Conservation (phyloP, 805 yeast species). For the Wickerhamiella bombiphila region DNA sequence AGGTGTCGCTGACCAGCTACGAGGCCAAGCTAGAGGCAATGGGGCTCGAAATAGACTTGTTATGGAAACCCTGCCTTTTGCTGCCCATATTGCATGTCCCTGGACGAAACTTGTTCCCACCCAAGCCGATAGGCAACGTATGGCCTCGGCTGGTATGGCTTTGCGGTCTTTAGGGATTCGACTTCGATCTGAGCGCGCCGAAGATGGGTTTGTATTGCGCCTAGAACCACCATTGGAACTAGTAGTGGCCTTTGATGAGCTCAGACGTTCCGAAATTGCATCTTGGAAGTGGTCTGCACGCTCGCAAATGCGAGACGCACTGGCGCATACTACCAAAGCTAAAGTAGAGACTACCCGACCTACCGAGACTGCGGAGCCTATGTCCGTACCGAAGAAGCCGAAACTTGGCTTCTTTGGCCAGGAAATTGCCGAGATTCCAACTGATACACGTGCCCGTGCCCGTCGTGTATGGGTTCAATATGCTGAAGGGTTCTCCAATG, state of each 20-base stretch:
- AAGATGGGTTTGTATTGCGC: conserved; percentile 20
- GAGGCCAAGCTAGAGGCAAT: conserved; percentile 9
- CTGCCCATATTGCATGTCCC: conserved; percentile 19
- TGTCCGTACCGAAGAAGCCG: conserved; percentile 2
- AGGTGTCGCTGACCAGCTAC: conserved; percentile 22
- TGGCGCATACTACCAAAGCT: conserved; percentile 1
- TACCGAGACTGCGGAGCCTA: not conserved
- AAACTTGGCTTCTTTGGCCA: conserved; percentile 15
- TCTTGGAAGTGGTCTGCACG: conserved; percentile 4
- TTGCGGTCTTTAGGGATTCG: conserved; percentile 17
- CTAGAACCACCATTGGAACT: conserved; percentile 26
- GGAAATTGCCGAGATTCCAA: conserved; percentile 2
- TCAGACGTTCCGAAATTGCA: conserved; percentile 2
- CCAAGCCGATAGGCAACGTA: conserved; percentile 11
- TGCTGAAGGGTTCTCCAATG: conserved; percentile 84
- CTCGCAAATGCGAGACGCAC: conserved; percentile 1
- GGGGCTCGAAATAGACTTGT: conserved; percentile 9
- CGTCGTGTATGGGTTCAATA: conserved; percentile 65
- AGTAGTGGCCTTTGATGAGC: conserved; percentile 12
- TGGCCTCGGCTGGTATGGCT: conserved; percentile 13
- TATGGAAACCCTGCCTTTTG: conserved; percentile 24
- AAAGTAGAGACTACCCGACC: not conserved
- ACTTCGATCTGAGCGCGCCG: conserved; percentile 18
- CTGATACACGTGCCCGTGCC: conserved; percentile 5
- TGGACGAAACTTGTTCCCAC: conserved; percentile 8